Evolutionary conservation across 2,329 filamentous ascomycete species (phyloP).

Genomic region (Cytospora piceae): DNA sequence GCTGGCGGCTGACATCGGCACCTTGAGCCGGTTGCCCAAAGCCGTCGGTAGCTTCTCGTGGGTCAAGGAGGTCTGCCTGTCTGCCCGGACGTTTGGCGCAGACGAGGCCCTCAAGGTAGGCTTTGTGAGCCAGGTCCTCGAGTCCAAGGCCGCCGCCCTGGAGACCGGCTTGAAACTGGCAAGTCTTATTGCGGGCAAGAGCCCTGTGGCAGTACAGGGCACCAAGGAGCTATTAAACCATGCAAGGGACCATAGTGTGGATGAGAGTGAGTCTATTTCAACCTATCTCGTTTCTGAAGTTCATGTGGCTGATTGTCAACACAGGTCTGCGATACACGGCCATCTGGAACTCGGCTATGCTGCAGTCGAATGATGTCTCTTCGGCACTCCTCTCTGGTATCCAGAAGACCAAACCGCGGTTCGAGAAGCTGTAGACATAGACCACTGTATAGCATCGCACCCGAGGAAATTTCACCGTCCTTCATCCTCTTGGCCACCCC

Average conservation of each 20-base stretch:
- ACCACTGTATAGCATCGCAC: neutral
- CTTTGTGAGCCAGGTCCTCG: constrained; percentile 68
- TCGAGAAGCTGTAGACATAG: constrained; percentile 73
- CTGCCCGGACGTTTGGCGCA: constrained; percentile 70
- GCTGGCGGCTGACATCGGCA: constrained; percentile 78
- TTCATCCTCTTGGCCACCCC: neutral
- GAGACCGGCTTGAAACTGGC: constrained; percentile 66
- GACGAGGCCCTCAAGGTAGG: constrained; percentile 72
- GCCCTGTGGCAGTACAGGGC: constrained; percentile 82
- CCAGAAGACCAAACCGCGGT: constrained; percentile 77
- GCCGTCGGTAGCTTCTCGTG: constrained; percentile 71
- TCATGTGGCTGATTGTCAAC: constrained; percentile 15
- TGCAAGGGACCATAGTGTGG: constrained; percentile 75
- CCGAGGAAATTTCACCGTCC: neutral
- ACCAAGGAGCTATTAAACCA: constrained; percentile 88
- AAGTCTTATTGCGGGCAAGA: constrained; percentile 72
- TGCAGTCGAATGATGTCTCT: constrained; percentile 80
- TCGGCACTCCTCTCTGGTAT: constrained; percentile 75
- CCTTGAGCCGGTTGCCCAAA: constrained; percentile 73
- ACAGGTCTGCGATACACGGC: constrained; percentile 77
- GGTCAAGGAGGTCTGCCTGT: constrained; percentile 78
- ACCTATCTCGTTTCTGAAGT: constrained; percentile 5
- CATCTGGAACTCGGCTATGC: constrained; percentile 82
- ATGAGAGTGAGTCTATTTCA: constrained; percentile 66
- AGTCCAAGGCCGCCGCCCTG: constrained; percentile 66